phyloP scores from a whole-genome alignment of 305 asterid species.

The Petunia hybrid region DNA sequence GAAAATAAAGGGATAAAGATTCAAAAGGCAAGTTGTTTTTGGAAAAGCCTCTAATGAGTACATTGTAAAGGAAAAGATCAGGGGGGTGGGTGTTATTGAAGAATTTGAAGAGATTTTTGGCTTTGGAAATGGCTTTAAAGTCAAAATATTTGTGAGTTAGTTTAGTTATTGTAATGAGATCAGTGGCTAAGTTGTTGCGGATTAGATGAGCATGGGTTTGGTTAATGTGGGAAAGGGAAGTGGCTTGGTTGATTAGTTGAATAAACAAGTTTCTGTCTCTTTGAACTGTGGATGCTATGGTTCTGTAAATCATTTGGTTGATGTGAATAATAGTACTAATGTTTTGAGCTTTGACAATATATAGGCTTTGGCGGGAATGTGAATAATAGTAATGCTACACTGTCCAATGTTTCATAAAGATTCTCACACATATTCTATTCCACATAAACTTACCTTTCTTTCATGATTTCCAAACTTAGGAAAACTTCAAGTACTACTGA shows the following conservation, averaged over 20 bases:
- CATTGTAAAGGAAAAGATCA: conserved; percentile 81
- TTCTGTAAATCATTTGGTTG: conserved; percentile 42
- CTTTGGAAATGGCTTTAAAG: conserved; percentile 56
- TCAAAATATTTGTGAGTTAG: conserved; percentile 64
- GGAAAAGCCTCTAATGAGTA: conserved; percentile 66
- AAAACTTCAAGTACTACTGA: too few relatives aligned
- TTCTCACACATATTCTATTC: too few relatives aligned
- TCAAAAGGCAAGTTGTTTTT: conserved; percentile 51
- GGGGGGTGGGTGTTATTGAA: conserved; percentile 49
- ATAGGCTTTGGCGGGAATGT: not conserved
- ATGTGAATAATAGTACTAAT: not conserved
- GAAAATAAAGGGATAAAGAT: conserved; percentile 54
- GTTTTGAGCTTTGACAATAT: not conserved
- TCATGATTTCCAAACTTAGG: too few relatives aligned
- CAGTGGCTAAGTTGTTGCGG: conserved; percentile 48
- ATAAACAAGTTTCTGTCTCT: conserved; percentile 59
- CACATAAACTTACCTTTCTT: too few relatives aligned
- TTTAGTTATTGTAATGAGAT: conserved; percentile 64
- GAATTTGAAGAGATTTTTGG: conserved; percentile 58
- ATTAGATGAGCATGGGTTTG: conserved; percentile 73
- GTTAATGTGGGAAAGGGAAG: conserved; percentile 54
- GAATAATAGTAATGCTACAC: too few relatives aligned
- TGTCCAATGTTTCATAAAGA: too few relatives aligned
- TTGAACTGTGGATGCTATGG: conserved; percentile 47
- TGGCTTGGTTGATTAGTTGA: conserved; percentile 51